phyloP scores from a whole-genome alignment of 1,284 basidiomycete species.

The Trametes versicolor region DNA sequence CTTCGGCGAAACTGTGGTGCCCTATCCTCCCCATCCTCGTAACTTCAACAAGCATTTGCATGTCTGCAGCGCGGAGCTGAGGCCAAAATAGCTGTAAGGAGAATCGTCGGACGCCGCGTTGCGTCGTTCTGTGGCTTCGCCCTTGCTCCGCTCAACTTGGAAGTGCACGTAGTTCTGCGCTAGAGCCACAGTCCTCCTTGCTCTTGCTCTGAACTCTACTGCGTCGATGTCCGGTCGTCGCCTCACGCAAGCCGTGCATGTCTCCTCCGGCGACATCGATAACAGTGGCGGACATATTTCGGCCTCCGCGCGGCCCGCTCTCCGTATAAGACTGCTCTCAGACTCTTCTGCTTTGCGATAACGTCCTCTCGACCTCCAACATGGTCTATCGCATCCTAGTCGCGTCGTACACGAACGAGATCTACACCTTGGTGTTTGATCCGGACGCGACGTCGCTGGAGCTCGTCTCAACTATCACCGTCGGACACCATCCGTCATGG shows the following conservation, averaged over 20 bases:
- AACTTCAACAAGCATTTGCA: background rate
- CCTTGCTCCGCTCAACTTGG: constrained; percentile 30
- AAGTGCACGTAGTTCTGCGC: constrained; percentile 28
- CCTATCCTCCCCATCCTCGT: constrained; percentile 1
- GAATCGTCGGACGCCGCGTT: constrained; percentile 25
- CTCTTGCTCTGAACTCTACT: constrained; percentile 11
- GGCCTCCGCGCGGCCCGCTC: constrained; percentile 28
- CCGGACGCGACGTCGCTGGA: constrained; percentile 50
- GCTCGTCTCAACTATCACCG: constrained; percentile 53
- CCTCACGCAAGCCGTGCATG: constrained; percentile 6
- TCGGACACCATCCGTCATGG: constrained; percentile 78
- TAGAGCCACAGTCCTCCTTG: constrained; percentile 16
- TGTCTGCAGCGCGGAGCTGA: background rate
- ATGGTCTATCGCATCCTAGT: constrained; percentile 63
- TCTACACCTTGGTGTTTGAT: constrained; percentile 60
- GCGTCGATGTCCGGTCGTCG: constrained; percentile 13
- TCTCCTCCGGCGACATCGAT: constrained; percentile 31
- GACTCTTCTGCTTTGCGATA: constrained; percentile 31
- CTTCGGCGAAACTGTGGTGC: constrained; percentile 31
- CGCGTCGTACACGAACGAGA: constrained; percentile 68
- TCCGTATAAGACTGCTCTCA: constrained; percentile 36
- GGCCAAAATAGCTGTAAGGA: constrained; percentile 21
- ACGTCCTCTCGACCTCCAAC: constrained; percentile 23
- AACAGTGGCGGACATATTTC: constrained; percentile 40
- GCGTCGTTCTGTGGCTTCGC: constrained; percentile 19